phyloP scores from a whole-genome alignment of 2,329 filamentous ascomycete species.

The Arthrinium phaeospermum region DNA sequence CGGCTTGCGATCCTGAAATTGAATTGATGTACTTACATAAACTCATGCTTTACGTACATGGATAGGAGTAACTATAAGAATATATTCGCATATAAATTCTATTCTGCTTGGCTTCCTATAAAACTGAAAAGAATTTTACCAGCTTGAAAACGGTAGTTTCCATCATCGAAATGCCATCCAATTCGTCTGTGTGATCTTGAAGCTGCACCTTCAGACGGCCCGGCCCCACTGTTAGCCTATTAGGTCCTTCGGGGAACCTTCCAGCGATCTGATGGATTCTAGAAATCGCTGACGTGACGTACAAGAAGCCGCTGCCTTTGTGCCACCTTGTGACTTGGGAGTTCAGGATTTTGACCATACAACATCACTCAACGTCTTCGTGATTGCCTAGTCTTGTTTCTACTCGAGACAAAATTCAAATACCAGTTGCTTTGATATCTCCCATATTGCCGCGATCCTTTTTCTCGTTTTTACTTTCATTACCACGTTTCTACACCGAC shows the following conservation, averaged over 20 bases:
- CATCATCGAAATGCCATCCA: too few relatives aligned
- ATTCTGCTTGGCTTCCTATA: too few relatives aligned
- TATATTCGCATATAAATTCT: too few relatives aligned
- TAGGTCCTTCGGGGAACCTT: neutral
- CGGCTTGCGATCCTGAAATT: too few relatives aligned
- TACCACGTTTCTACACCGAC: neutral
- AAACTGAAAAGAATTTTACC: too few relatives aligned
- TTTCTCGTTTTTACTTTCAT: neutral
- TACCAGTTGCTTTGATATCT: neutral
- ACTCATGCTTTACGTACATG: too few relatives aligned
- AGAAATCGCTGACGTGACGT: constrained; percentile 11
- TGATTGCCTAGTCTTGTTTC: neutral
- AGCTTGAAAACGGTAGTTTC: neutral
- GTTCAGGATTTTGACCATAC: constrained; percentile 1
- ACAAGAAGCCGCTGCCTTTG: constrained; percentile 15
- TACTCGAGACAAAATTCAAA: neutral
- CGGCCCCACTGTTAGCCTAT: neutral
- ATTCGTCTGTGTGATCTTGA: neutral
- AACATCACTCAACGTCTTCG: neutral
- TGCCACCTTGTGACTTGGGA: constrained; percentile 1
- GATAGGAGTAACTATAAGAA: too few relatives aligned
- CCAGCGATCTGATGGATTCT: constrained; percentile 3
- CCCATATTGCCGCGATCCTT: neutral
- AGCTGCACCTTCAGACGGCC: neutral
- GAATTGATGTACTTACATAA: too few relatives aligned